phyloP scores from a whole-genome alignment of 176 grass and related monocot genomes.

The Triticum urartu region DNA sequence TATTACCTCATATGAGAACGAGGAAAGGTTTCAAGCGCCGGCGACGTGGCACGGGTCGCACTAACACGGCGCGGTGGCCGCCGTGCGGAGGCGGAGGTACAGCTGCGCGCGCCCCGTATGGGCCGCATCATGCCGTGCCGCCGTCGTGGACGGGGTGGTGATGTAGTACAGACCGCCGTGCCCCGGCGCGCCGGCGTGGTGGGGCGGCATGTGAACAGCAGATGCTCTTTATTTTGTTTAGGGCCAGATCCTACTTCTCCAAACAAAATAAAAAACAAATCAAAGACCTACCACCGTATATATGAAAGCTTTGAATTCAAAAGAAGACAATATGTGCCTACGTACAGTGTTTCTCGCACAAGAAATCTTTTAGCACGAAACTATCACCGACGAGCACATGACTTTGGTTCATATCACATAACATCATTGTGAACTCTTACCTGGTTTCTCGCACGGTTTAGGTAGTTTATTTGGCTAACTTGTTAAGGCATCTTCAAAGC shows the following conservation, averaged over 20 bases:
- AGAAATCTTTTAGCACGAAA: not conserved
- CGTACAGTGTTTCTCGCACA: not conserved
- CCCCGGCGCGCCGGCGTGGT: no score
- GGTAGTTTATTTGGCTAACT: not conserved
- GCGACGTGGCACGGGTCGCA: constrained; percentile 39
- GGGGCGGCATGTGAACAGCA: no score
- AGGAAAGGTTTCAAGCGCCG: constrained; percentile 6
- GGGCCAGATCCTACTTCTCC: not conserved
- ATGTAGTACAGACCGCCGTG: no score
- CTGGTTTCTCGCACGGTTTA: not conserved
- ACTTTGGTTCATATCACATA: not conserved
- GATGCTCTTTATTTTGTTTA: not conserved
- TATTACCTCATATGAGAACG: no score
- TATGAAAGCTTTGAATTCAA: not conserved
- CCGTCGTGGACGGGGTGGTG: no score
- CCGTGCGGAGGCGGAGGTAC: not conserved
- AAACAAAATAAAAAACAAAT: not conserved
- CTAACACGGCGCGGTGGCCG: constrained; percentile 30
- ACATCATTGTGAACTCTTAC: not conserved
- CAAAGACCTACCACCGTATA: not conserved
- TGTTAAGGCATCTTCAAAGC: no score
- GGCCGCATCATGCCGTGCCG: no score
- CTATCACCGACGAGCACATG: not conserved
- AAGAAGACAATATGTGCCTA: not conserved
- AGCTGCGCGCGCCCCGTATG: no score